These are phyloP conservation scores for Backusella macrospora DNA, from an alignment of 192 early-diverging fungal genomes.

Conservation along the genomic window DNA sequence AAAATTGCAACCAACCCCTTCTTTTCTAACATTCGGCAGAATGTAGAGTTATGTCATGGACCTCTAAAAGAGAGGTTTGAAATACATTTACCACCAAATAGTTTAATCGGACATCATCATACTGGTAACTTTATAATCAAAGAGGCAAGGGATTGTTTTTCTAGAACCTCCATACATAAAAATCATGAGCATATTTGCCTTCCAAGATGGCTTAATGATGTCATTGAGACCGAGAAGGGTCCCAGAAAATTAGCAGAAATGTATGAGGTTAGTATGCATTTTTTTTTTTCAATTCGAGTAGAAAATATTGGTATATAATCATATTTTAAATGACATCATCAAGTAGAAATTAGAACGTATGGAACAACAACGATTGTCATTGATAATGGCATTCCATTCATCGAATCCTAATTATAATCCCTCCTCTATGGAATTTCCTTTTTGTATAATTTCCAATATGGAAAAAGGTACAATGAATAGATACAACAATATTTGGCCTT, in stretches of 20 bases:
- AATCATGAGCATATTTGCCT: background rate
- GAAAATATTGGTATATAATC: background rate
- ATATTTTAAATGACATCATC: slow-evolving; percentile 7
- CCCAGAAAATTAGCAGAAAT: slow-evolving; percentile 28
- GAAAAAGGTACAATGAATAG: slow-evolving; percentile 73
- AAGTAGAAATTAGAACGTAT: slow-evolving; percentile 54
- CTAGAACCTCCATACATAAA: background rate
- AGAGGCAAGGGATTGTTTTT: too few species aligned
- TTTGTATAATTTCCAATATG: slow-evolving; percentile 74
- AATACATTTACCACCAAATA: slow-evolving; percentile 41
- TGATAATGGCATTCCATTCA: slow-evolving; percentile 54
- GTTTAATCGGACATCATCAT: background rate
- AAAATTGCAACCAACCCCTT: slow-evolving; percentile 45
- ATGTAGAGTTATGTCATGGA: slow-evolving; percentile 44
- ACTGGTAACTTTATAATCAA: background rate
- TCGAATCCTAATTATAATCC: slow-evolving; percentile 46
- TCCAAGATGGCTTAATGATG: slow-evolving; percentile 18
- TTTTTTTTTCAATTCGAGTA: too few species aligned
- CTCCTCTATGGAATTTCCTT: slow-evolving; percentile 40
- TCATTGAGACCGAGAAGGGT: slow-evolving; percentile 22
- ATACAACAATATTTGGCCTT: slow-evolving; percentile 83
- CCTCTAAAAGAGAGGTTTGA: slow-evolving; percentile 52
- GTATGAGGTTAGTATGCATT: slow-evolving; percentile 23
- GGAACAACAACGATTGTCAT: slow-evolving; percentile 66
- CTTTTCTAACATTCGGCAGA: slow-evolving; percentile 58